Conservation (phyloP, 331 rosid species). For the Quercus tomentella region DNA sequence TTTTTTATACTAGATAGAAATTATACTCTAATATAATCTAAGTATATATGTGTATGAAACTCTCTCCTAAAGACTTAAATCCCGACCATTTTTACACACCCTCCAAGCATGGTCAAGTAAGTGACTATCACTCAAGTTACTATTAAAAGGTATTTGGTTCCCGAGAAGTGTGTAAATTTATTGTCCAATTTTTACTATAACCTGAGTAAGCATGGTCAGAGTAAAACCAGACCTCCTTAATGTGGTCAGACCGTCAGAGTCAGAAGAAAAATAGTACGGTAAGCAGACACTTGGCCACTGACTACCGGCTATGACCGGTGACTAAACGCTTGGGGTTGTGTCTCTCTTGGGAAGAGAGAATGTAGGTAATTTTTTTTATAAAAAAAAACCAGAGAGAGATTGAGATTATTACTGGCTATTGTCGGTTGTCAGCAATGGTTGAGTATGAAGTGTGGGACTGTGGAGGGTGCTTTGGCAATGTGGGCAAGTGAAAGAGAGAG, state of each 20-base stretch:
- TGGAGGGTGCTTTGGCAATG: slow-evolving; percentile 28
- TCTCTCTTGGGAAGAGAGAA: slow-evolving; percentile 19
- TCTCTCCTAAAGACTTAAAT: fast-evolving
- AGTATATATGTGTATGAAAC: fast-evolving
- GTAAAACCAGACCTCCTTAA: slow-evolving; percentile 8
- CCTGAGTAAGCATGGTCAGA: slow-evolving; percentile 7
- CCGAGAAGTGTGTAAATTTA: not conserved
- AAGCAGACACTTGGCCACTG: slow-evolving; percentile 10
- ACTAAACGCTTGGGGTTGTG: slow-evolving; percentile 24
- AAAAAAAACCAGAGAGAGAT: not conserved
- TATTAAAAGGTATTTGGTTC: slow-evolving; percentile 2
- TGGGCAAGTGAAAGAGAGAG: slow-evolving; percentile 25
- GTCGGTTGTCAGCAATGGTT: slow-evolving; percentile 60
- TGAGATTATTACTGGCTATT: slow-evolving; percentile 26
- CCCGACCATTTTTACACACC: too few species aligned
- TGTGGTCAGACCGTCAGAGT: not conserved
- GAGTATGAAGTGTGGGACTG: not conserved
- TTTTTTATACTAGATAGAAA: too few species aligned
- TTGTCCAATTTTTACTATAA: not conserved
- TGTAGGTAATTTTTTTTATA: too few species aligned
- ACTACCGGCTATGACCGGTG: slow-evolving; percentile 60
- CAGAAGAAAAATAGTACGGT: slow-evolving; percentile 21
- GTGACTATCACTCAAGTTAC: too few species aligned
- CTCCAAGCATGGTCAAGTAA: too few species aligned
- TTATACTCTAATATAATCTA: fast-evolving